These are phyloP conservation scores for Apiotrichum gracile DNA, from an alignment of 1,284 basidiomycete genomes.

Conservation along the genomic window DNA sequence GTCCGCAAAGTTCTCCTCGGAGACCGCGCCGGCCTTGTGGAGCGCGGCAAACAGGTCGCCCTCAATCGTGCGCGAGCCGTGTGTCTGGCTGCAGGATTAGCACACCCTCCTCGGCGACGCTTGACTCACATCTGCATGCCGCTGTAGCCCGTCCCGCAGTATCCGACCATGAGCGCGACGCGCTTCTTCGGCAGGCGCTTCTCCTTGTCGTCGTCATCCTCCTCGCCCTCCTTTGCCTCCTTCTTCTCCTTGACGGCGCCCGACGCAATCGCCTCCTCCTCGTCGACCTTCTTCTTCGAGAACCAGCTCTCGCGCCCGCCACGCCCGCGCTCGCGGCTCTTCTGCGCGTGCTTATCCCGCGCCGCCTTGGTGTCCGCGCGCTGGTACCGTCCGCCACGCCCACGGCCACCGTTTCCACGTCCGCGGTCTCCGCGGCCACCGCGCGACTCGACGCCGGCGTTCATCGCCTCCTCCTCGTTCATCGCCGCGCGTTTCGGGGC, in stretches of 20 bases:
- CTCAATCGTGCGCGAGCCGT: constrained; percentile 72
- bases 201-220: constrained; percentile 17
- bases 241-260: not conserved
- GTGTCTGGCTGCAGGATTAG: constrained; percentile 28
- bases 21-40: constrained; percentile 83
- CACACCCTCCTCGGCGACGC: not conserved
- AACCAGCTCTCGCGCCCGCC: not conserved
- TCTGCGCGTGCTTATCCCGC: constrained; percentile 5
- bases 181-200: constrained; percentile 53
- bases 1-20: constrained; percentile 85
- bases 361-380: not conserved
- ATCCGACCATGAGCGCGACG: constrained; percentile 53
- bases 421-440: not conserved
- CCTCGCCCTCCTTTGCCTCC: constrained; percentile 14
- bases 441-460: not conserved
- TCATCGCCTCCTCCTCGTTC: constrained; percentile 14
- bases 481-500: not conserved
- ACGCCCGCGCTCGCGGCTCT: constrained; percentile 3
- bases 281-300: not conserved
- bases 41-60: constrained; percentile 83
- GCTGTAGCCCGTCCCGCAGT: constrained; percentile 59
- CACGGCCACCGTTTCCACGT: not conserved
- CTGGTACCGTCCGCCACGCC: not conserved
- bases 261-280: constrained; percentile 9
- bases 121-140: constrained; percentile 97